A percentile compares a stretch with the other conserved stretches of the same genome.
Conservation (phyloP, 192 early-diverging fungal species). For the Coemansia sp. region DNA sequence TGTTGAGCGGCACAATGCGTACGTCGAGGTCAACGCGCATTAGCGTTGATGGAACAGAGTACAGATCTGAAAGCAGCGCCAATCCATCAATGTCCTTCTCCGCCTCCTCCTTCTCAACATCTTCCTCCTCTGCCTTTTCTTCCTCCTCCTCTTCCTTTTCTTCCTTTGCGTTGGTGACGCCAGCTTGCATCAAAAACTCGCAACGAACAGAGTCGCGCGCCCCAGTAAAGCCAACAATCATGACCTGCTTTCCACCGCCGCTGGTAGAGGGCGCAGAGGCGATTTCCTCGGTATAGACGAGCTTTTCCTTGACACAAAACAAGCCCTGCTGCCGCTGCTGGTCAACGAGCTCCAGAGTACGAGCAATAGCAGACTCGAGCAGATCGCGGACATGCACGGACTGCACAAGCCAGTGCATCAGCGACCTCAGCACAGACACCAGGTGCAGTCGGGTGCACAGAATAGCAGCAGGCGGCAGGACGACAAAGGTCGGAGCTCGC, state of each 20-base stretch:
- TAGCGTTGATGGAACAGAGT: constrained; percentile 25
- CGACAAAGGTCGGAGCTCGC: constrained; percentile 31
- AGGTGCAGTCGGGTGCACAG: constrained; percentile 38
- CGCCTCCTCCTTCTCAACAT: no score
- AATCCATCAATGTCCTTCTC: no score
- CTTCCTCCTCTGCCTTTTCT: no score
- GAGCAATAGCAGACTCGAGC: constrained; percentile 44
- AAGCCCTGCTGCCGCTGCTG: constrained; percentile 12
- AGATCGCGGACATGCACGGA: constrained; percentile 47
- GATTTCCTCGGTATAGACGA: constrained; percentile 27
- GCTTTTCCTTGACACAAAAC: constrained; percentile 42
- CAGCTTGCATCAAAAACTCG: constrained; percentile 46
- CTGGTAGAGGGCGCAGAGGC: neutral
- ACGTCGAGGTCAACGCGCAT: constrained; percentile 45
- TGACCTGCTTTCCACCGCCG: constrained; percentile 19
- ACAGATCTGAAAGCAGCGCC: constrained; percentile 22
- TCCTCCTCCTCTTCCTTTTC: no score
- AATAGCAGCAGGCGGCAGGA: constrained; percentile 40
- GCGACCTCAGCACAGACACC: constrained; percentile 39
- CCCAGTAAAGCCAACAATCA: constrained; percentile 54
- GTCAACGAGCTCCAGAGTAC: constrained; percentile 31
- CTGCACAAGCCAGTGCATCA: constrained; percentile 52
- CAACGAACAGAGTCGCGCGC: constrained; percentile 45
- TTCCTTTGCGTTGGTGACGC: constrained; percentile 8
- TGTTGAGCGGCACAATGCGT: constrained; percentile 49